phyloP scores from a whole-genome alignment of 768 basidiomycete species.

The Mycena alexandri region DNA sequence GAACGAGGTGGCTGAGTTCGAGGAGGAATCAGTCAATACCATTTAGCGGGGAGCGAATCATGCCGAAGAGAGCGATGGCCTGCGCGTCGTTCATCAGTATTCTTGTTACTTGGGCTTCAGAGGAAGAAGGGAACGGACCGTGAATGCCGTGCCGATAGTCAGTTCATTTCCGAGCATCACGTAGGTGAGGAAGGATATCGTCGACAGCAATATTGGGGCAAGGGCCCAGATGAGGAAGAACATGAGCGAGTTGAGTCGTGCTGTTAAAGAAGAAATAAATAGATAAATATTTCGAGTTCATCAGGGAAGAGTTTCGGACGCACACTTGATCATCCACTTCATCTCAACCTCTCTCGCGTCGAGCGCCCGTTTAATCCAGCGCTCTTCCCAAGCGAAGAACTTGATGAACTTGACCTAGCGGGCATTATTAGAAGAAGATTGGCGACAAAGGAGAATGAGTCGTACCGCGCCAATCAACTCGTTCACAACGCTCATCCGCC shows the following conservation, averaged over 20 bases:
- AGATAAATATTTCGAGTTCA: background rate
- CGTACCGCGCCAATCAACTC: slow-evolving; percentile 79
- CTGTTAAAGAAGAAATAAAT: slow-evolving; percentile 40
- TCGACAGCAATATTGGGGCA: slow-evolving; percentile 84
- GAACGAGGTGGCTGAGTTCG: background rate
- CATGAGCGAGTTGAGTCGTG: slow-evolving; percentile 77
- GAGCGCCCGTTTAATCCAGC: slow-evolving; percentile 77
- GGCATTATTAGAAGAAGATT: background rate
- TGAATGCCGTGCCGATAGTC: slow-evolving; percentile 86
- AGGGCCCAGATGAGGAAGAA: slow-evolving; percentile 72
- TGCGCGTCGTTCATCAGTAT: slow-evolving; percentile 39
- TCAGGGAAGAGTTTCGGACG: slow-evolving; percentile 4
- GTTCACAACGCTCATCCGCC: slow-evolving; percentile 82
- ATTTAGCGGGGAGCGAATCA: slow-evolving; percentile 72
- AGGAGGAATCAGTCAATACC: slow-evolving; percentile 20
- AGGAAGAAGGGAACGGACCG: slow-evolving; percentile 57
- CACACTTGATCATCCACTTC: slow-evolving; percentile 82
- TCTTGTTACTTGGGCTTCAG: background rate
- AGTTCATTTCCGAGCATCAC: slow-evolving; percentile 80
- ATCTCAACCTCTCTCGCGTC: slow-evolving; percentile 80
- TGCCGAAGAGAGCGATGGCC: slow-evolving; percentile 86
- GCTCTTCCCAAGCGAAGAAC: slow-evolving; percentile 86
- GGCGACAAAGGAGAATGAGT: background rate
- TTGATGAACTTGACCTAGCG: slow-evolving; percentile 79
- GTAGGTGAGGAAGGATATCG: slow-evolving; percentile 83